Evolutionary conservation across 768 basidiomycete genomes (phyloP).

Genomic region (Mycena indigotica): DNA sequence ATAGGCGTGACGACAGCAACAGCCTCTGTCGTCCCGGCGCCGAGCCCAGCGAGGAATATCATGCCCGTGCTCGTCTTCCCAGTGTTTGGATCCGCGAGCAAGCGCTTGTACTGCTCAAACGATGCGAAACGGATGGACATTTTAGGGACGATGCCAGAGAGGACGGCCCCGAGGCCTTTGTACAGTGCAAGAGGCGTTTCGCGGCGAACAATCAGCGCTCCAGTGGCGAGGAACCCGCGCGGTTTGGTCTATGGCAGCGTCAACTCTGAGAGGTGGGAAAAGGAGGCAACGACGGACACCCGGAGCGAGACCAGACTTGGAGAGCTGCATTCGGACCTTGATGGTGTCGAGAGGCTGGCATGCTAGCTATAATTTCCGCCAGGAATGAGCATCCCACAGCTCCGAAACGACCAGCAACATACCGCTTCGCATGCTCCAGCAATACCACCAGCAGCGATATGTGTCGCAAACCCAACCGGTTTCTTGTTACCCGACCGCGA

Average conservation of each 20-base stretch:
- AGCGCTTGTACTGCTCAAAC: conserved; percentile 92
- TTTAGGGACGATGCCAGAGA: conserved; percentile 97
- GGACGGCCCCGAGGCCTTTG: conserved; percentile 96
- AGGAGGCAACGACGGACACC: conserved; percentile 66
- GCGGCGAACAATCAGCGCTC: conserved; percentile 78
- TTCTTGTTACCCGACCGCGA: conserved; percentile 65
- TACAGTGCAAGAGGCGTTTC: conserved; percentile 96
- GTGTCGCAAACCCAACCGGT: conserved; percentile 82
- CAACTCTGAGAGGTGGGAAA: not conserved
- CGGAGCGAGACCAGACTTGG: conserved; percentile 70
- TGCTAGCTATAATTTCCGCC: conserved; percentile 54
- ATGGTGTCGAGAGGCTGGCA: conserved; percentile 98
- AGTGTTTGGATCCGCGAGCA: conserved; percentile 72
- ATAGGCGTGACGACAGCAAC: conserved; percentile 95
- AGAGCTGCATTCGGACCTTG: conserved; percentile 99
- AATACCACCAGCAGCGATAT: conserved; percentile 92
- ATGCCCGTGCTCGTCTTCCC: conserved; percentile 78
- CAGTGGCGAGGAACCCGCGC: conserved; percentile 91
- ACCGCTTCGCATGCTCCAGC: conserved; percentile 95
- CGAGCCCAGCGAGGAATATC: conserved; percentile 93
- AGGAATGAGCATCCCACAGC: not conserved
- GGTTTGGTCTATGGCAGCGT: conserved; percentile 72
- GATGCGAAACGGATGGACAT: conserved; percentile 99
- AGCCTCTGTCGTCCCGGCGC: conserved; percentile 94
- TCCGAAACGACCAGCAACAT: conserved; percentile 28